Evolutionary conservation across 768 basidiomycete species (phyloP).

Genomic region (Kwoniella shandongensis): DNA sequence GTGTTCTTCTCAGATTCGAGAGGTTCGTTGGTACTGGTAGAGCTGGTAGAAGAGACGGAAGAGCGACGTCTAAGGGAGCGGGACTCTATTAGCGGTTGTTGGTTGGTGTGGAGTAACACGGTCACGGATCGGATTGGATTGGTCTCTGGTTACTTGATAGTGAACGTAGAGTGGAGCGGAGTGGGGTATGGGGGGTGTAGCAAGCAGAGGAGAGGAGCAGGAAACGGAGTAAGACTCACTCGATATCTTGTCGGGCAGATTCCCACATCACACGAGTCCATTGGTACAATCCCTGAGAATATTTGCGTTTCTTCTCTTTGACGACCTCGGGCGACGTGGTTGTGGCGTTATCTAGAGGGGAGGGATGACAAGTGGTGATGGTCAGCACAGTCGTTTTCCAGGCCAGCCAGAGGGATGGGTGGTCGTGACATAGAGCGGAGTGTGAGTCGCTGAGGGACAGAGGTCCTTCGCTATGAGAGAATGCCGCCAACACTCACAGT

Average conservation of each 20-base stretch:
- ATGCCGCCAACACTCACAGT: conserved; percentile 1
- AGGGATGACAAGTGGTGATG: not conserved
- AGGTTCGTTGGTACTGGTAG: not conserved
- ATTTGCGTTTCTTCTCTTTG: conserved; percentile 14
- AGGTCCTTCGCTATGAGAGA: too few species aligned
- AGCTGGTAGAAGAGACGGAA: conserved; percentile 11
- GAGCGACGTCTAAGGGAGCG: conserved; percentile 5
- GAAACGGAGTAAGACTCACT: conserved; percentile 9
- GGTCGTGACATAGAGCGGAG: too few species aligned
- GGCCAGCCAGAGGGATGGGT: too few species aligned
- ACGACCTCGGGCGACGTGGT: conserved; percentile 2
- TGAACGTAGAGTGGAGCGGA: too few species aligned
- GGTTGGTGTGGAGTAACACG: not conserved
- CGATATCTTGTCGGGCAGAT: conserved; percentile 12
- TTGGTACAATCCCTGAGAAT: conserved; percentile 10
- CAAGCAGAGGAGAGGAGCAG: not conserved
- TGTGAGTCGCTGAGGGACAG: too few species aligned
- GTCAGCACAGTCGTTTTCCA: too few species aligned
- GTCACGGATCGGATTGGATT: not conserved
- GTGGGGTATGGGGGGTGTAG: too few species aligned
- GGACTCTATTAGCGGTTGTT: not conserved
- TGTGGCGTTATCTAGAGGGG: conserved; percentile 1
- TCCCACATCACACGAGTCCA: conserved; percentile 24
- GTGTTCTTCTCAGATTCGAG: not conserved
- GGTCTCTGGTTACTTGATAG: too few species aligned